Conservation (phyloP, 2,329 filamentous ascomycete genomes). For the Coniella lustricola region DNA sequence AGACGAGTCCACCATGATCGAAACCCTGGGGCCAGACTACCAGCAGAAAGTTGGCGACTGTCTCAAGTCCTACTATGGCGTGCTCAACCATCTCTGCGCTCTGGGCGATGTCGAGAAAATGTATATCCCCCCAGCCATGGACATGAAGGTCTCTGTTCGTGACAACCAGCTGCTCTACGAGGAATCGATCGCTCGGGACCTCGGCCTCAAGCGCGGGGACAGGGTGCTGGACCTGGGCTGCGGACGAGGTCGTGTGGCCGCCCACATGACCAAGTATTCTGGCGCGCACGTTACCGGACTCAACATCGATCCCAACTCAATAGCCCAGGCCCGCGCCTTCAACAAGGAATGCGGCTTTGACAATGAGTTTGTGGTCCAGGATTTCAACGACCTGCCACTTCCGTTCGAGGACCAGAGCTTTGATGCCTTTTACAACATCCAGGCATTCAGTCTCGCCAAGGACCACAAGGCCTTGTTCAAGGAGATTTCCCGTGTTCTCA, state of each 20-base stretch:
- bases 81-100: slow-evolving; percentile 47
- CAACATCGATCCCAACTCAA: slow-evolving; percentile 48
- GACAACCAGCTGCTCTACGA: slow-evolving; percentile 49
- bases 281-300: slow-evolving; percentile 43
- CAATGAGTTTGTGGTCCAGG: slow-evolving; percentile 42
- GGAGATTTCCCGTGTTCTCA: slow-evolving; percentile 42
- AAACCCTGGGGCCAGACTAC: slow-evolving; percentile 40
- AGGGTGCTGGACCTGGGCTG: slow-evolving; percentile 45
- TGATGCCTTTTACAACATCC: slow-evolving; percentile 52
- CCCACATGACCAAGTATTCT: slow-evolving; percentile 43
- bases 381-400: slow-evolving; percentile 45
- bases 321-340: slow-evolving; percentile 38
- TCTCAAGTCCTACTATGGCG: slow-evolving; percentile 45
- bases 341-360: slow-evolving; percentile 35
- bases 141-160: slow-evolving; percentile 38
- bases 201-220: slow-evolving; percentile 37
- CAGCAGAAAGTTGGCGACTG: slow-evolving; percentile 43
- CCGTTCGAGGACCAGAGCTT: slow-evolving; percentile 42
- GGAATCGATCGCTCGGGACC: slow-evolving; percentile 40
- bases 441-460: slow-evolving; percentile 46
- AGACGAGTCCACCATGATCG: slow-evolving; percentile 40
- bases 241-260: slow-evolving; percentile 45
- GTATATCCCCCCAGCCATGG: slow-evolving; percentile 50
- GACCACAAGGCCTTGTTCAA: slow-evolving; percentile 38
- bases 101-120: slow-evolving; percentile 51